These are phyloP conservation scores for Eustoma russellianum DNA, from an alignment of 257 asterid species.

Conservation along the genomic window DNA sequence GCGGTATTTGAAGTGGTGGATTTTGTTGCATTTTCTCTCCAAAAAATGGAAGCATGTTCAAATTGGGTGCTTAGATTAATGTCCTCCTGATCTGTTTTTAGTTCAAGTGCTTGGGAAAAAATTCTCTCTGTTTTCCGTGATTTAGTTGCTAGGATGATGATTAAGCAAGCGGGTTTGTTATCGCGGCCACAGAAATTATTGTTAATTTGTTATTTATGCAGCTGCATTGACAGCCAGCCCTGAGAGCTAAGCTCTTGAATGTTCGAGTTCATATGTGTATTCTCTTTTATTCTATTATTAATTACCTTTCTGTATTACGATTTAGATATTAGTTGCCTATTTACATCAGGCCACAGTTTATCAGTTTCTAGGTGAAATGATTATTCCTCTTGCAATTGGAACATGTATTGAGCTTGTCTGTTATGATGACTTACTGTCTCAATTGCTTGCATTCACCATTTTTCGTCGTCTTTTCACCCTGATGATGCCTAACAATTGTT, in stretches of 20 bases:
- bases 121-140: no score
- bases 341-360: background rate
- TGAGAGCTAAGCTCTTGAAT: no score
- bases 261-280: no score
- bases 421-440: background rate
- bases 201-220: no score
- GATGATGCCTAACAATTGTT: background rate
- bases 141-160: no score
- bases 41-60: no score
- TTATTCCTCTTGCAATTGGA: constrained; percentile 1
- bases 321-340: background rate
- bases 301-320: background rate
- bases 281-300: background rate
- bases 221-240: no score
- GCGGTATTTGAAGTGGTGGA: background rate
- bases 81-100: no score
- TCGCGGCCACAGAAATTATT: no score
- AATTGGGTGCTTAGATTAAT: no score
- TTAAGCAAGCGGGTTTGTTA: no score
- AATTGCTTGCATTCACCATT: background rate
- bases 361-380: background rate
- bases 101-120: constrained; percentile 1
- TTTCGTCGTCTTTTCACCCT: background rate
- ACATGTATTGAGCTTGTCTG: background rate
- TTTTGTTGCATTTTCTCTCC: background rate